Evolutionary conservation across 1,284 basidiomycete species (phyloP).

Genomic region (Erythrobasidium hasegawianum): DNA sequence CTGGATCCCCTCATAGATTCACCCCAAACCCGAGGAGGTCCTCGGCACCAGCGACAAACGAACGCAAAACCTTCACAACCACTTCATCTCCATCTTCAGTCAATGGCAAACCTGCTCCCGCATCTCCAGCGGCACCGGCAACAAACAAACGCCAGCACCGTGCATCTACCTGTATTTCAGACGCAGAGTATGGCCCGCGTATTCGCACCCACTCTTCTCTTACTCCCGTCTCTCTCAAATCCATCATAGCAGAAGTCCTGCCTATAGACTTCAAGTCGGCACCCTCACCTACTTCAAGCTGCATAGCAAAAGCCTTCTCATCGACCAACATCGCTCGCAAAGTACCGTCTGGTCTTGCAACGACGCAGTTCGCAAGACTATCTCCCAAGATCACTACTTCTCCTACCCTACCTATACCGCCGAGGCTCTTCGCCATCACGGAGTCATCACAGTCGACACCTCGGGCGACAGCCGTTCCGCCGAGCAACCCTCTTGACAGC

Average conservation of each 20-base stretch:
- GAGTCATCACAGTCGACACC: too few species aligned
- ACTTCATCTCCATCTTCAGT: slow-evolving; percentile 3
- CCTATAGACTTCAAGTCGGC: slow-evolving; percentile 12
- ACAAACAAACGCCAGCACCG: too few species aligned
- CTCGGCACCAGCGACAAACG: not conserved
- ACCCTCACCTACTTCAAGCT: not conserved
- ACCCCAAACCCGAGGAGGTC: not conserved
- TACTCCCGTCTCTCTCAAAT: slow-evolving; percentile 17
- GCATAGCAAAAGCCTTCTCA: not conserved
- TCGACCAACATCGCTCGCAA: not conserved
- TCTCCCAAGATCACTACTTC: too few species aligned
- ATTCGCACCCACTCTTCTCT: slow-evolving; percentile 5
- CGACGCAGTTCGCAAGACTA: too few species aligned
- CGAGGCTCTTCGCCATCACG: too few species aligned
- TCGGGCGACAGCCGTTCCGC: too few species aligned
- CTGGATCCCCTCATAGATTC: not conserved
- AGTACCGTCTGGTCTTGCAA: too few species aligned
- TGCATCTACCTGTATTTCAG: too few species aligned
- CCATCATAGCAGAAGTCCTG: slow-evolving; percentile 13
- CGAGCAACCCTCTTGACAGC: too few species aligned
- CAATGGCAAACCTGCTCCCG: not conserved
- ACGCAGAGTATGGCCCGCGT: too few species aligned
- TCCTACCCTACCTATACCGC: too few species aligned
- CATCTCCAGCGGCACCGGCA: too few species aligned
- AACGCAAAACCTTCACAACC: not conserved